Base-by-base conservation (phyloP, 306 rosid species). In the Vigna unguiculata region DNA sequence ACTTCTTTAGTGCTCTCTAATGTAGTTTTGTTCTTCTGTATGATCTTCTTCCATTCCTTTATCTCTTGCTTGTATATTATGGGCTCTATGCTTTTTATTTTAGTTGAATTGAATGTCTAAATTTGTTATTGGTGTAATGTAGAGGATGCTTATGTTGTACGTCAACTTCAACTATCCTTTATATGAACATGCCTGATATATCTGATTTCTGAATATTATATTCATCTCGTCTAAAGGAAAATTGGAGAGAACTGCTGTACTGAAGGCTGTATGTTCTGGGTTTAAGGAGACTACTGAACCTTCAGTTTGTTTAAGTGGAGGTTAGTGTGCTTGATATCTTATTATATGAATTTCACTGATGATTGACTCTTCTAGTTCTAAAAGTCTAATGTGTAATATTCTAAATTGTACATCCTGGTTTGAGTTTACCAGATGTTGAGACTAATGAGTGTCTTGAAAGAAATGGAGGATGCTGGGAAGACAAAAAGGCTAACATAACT, bases 381-480 rank as follows among this genome's bases (percentile, higher is more conserved):
- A 64, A 65, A 46, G 8, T 36, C 21, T 62, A 19, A 17, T 64
- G 41, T 74, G 32, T n/a, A 43, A 34, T 67, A 36, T 59, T 70
- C 69, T 63, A 2, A 41, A 28, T 15, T 40, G 76, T 21, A 38
- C 54, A 15, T 59, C 21, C 21, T 82, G 48, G 49, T 71, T 62
- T 78, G 61, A 64, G 36, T 78, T 73, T 58, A 25, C 45, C 85
- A 95, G 99, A 89, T 69, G 40, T 95, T 48, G 96, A 95, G 88
- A 95, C 97, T 34, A 93, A 95, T 51, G 85, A 92, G 81, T 95
- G 99, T 78, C 83, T 78, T 40, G 78, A 84, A 69, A 87, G 87
- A 82, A 95, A 95, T 52, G 99, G 99, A 70, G 97, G 99, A 21
- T 95, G 99, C 64, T 95, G 99, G 99, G 80, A 24, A 65, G 88